Conservation (phyloP, 148 eudicot species). For the Rheum nobile region DNA sequence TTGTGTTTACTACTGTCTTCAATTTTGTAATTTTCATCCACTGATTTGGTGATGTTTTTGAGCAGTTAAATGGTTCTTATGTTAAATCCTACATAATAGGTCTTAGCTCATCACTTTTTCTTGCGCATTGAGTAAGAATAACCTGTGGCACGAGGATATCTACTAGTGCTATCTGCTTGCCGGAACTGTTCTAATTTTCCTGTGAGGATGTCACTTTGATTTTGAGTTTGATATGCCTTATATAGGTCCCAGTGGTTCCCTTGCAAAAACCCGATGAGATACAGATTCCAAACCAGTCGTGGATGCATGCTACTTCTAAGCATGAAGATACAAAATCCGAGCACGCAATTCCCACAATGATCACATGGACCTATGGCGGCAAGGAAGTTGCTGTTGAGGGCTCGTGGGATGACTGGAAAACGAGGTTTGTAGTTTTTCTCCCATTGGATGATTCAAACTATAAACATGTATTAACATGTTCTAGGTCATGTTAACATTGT, state of each 20-base stretch:
- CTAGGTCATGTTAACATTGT: neutral
- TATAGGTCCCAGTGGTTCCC: conserved; percentile 55
- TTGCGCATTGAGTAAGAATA: neutral
- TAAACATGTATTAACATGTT: neutral
- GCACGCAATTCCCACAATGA: conserved; percentile 61
- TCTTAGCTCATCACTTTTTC: neutral
- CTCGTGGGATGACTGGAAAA: conserved; percentile 88
- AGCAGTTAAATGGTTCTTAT: neutral
- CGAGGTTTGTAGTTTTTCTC: conserved; percentile 34
- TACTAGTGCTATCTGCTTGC: neutral
- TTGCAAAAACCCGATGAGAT: conserved; percentile 61
- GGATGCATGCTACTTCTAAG: conserved; percentile 35
- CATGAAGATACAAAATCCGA: conserved; percentile 28
- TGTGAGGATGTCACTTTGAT: neutral
- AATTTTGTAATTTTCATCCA: neutral
- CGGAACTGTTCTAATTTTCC: neutral
- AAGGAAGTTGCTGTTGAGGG: conserved; percentile 75
- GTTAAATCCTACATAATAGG: neutral
- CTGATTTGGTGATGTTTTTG: neutral
- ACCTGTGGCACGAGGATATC: neutral
- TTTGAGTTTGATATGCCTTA: neutral
- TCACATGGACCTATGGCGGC: conserved; percentile 66
- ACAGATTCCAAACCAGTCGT: conserved; percentile 35
- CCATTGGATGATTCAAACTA: neutral
- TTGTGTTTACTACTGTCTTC: neutral